Conservation (phyloP, 2,329 filamentous ascomycete species). For the Phialocephala sp. region DNA sequence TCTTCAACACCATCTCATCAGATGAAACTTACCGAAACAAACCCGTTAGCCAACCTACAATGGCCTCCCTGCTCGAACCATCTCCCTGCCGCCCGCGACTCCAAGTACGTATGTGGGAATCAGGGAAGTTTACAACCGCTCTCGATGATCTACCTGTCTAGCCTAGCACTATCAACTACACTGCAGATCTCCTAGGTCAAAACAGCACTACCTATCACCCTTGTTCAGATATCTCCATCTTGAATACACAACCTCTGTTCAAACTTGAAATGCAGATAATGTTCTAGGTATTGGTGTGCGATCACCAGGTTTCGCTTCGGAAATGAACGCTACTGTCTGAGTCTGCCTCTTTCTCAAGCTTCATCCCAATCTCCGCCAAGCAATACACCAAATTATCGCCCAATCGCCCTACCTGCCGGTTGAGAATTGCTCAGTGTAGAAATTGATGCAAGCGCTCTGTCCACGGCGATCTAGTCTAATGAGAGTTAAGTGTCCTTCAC, state of each 20-base stretch:
- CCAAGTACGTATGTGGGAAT: background rate
- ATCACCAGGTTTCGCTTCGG: background rate
- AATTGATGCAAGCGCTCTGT: background rate
- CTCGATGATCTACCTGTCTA: background rate
- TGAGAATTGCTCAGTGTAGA: background rate
- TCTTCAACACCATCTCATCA: conserved; percentile 1
- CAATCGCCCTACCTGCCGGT: background rate
- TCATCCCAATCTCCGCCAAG: background rate
- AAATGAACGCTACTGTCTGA: background rate
- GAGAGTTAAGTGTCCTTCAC: conserved; percentile 1
- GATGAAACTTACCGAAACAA: conserved; percentile 1
- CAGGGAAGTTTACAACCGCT: background rate
- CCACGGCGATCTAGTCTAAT: background rate
- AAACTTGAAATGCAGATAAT: background rate
- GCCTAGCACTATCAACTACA: background rate
- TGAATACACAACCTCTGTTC: conserved; percentile 1
- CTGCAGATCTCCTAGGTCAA: background rate
- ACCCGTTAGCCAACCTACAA: background rate
- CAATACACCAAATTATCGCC: background rate
- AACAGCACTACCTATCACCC: background rate
- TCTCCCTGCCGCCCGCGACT: background rate
- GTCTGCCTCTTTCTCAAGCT: background rate
- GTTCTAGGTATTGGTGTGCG: background rate
- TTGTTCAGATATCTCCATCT: background rate
- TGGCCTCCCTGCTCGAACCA: background rate